Evolutionary conservation across 768 basidiomycete species (phyloP), one percentile per base, ranked within the genome.

Genomic region (Tylopilus vinaceipallidus): DNA sequence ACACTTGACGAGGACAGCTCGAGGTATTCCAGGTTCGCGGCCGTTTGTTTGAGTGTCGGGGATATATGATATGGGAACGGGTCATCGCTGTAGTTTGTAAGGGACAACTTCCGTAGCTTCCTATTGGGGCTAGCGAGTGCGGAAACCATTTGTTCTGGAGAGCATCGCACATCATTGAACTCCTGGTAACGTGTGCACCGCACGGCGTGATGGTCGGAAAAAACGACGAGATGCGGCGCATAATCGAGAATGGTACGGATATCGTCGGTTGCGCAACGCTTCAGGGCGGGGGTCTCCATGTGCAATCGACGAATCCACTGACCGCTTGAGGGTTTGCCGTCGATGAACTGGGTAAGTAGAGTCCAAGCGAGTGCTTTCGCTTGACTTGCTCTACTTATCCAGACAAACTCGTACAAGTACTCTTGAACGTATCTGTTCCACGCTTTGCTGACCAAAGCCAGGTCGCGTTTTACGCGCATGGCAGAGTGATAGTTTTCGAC

Each of bases 41-140:
- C 79, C 4, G 78, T 74, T 34, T 73, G 75, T 40, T 70, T 70
- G 39, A 83, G 71, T 34, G 81, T 73, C 5, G 80, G 80, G 2
- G 73, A 78, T 62, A 81, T 76, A 34, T 79, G 77, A 20, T 74
- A 70, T 49, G 81, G 81, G 52, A 78, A 75, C 2, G 78, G 76
- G 1, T 78, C 71, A 44, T 85, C 83, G 49, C 82, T 84, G 57
- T 89, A 89, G 59, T 81, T 86, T 30, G 86, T 88, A 78, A 84
- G 86, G 22, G 79, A 81, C 13, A 89, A 71, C 24, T 80, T 71
- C 4, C 80, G 77, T 30, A 89, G 71, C 38, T 69, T 67, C 55
- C 74, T 77, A 37, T 75, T 71, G 14, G 79, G 78, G 39, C 70
- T 79, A 40, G 75, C 80, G 53, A 88, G 78, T 11, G 81, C 75